Evolutionary conservation across 257 asterid species (phyloP).

Genomic region (Gentiana straminea): DNA sequence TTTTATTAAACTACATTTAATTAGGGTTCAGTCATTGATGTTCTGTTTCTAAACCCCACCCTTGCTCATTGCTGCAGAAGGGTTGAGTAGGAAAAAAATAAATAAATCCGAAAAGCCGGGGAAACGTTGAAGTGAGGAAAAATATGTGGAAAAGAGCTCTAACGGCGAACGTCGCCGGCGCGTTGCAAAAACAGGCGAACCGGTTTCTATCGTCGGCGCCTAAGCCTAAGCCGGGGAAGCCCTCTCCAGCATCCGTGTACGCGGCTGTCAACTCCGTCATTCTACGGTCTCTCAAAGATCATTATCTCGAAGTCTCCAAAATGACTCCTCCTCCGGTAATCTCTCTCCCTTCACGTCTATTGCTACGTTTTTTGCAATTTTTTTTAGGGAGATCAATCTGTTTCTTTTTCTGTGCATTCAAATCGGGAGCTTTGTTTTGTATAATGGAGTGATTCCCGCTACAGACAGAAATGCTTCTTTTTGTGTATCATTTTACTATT

Average conservation of each 20-base stretch:
- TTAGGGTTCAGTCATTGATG: too few species aligned
- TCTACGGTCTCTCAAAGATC: constrained; percentile 90
- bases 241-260: constrained; percentile 37
- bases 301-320: constrained; percentile 70
- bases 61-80: too few species aligned
- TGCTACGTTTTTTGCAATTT: not conserved
- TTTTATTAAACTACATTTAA: too few species aligned
- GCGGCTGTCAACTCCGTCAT: constrained; percentile 53
- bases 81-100: not conserved
- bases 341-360: not conserved
- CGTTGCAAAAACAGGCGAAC: constrained; percentile 19
- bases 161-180: constrained; percentile 22
- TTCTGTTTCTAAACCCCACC: too few species aligned
- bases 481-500: too few species aligned
- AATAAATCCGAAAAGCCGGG: not conserved
- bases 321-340: constrained; percentile 88
- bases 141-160: constrained; percentile 47
- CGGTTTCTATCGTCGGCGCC: constrained; percentile 28
- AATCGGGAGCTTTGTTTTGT: not conserved
- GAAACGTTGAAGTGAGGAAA: not conserved
- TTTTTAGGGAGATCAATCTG: not conserved
- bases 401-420: not conserved
- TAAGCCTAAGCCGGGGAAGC: constrained; percentile 1
- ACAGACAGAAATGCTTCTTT: too few species aligned
- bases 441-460: too few species aligned